Base-by-base conservation (phyloP, 495 filamentous ascomycete species). In the Penicillium cosmopolitanum region DNA sequence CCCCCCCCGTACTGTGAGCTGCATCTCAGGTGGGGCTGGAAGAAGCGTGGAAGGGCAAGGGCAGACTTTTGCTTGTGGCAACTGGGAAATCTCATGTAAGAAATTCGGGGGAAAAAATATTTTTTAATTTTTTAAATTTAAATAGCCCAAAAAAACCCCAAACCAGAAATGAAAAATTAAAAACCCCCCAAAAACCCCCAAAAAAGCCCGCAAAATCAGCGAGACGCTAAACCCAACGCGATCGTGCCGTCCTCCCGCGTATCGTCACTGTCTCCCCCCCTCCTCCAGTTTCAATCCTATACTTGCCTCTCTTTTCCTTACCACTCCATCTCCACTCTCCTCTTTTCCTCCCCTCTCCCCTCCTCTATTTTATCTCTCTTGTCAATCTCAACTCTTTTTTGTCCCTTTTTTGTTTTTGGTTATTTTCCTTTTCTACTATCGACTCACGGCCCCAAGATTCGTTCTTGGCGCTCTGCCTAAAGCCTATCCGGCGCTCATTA, bases 401-500 rank as follows among this genome's bases (percentile, higher is more conserved):
- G 59, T 69, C 62, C 23, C 3, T 61, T 35, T 31, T 35, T 47
- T 15, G 8, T 36, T 51, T 28, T 43, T 53, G 44, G 51, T 35
- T 25, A 44, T 43, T 33, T 25, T 31, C 40, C 25, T 31, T 4
- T 50, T 50, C 23, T 53, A 51, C 60, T 13, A n/a, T 46, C 15
- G 18, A 31, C 51, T 55, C 43, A 46, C 16, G 23, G 43, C 43
- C 43, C 10, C 19, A 23, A 11, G 23, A 4, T 48, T 12, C 15
- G 5, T 61, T 66, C 61, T 68, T 67, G 64, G 67, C 67, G 65
- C 65, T 51, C 53, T 35, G 34, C 51, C 51, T 58, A 46, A 51
- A 58, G 61, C 57, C 57, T 23, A 23, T 13, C 63, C 66, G 71
- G 66, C 60, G 68, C 66, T 75, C 66, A 48, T 28, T 58, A 56